Evolutionary conservation across 139 green algal genomes (phyloP).

Genomic region (Dunaliella primolecta): DNA sequence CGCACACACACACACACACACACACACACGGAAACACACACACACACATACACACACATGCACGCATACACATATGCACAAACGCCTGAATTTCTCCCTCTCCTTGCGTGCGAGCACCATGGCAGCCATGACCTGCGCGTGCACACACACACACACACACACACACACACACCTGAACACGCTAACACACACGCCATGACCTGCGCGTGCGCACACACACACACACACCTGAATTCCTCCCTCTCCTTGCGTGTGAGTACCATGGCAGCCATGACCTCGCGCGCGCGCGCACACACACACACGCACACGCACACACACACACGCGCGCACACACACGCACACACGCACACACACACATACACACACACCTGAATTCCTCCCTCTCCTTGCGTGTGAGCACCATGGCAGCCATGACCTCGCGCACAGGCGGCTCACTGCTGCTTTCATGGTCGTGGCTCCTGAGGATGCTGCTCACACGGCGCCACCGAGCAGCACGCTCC

Average conservation of each 20-base stretch:
- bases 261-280: constrained; percentile 32
- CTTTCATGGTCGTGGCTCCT: not conserved
- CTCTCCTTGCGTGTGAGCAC: constrained; percentile 29
- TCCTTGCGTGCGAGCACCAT: constrained; percentile 31
- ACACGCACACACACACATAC: no score
- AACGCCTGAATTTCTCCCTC: constrained; percentile 23
- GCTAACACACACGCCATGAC: not conserved
- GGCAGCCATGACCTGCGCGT: constrained; percentile 30
- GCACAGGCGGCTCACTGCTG: not conserved
- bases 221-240: constrained; percentile 19
- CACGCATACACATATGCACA: no score
- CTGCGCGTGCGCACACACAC: no score
- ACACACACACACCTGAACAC: no score
- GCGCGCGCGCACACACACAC: no score
- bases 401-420: constrained; percentile 35
- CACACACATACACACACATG: no score
- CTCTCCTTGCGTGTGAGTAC: constrained; percentile 29
- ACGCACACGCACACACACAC: no score
- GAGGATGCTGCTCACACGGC: not conserved
- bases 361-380: constrained; percentile 25
- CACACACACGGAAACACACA: no score
- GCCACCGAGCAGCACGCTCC: constrained; percentile 34
- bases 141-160: no score
- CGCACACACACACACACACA: no score
- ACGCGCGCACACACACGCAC: no score